phyloP scores from a whole-genome alignment of 805 yeast genomes.

The Teunomyces barrocoloradensis region DNA sequence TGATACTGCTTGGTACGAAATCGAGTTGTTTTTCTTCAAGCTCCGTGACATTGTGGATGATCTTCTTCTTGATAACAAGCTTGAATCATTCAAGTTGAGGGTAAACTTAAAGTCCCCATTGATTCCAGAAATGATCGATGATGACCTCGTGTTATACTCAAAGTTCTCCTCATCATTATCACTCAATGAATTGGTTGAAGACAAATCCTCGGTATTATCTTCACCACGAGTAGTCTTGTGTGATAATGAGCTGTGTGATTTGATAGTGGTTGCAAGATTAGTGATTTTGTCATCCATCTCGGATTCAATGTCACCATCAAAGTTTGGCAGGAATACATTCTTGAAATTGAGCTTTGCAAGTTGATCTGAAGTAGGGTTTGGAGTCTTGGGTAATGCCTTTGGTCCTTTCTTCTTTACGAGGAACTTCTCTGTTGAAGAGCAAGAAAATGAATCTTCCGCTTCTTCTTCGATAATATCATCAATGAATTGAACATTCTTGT shows the following conservation, averaged over 20 bases:
- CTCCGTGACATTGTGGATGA: conserved; percentile 21
- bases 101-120: conserved; percentile 50
- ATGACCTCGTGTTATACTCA: conserved; percentile 38
- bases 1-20: conserved; percentile 1
- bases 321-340: conserved; percentile 22
- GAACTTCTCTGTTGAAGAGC: conserved; percentile 10
- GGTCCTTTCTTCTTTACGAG: conserved; percentile 4
- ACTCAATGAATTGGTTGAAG: conserved; percentile 10
- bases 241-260: conserved; percentile 5
- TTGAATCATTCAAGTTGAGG: conserved; percentile 61
- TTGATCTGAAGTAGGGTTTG: conserved; percentile 21
- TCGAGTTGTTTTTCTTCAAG: conserved; percentile 8
- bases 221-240: neutral
- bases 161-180: conserved; percentile 17
- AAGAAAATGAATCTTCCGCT: conserved; percentile 9
- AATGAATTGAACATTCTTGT: conserved; percentile 22
- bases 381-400: conserved; percentile 41
- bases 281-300: conserved; percentile 14
- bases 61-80: conserved; percentile 57
- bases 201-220: conserved; percentile 7
- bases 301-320: conserved; percentile 10
- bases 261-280: conserved; percentile 6
- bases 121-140: conserved; percentile 37
- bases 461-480: conserved; percentile 12
- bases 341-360: conserved; percentile 29